A percentile compares a stretch with the other conserved stretches of the same genome.
phyloP scores from a whole-genome alignment of 23 red algal species.

The Agarophyton chilense region DNA sequence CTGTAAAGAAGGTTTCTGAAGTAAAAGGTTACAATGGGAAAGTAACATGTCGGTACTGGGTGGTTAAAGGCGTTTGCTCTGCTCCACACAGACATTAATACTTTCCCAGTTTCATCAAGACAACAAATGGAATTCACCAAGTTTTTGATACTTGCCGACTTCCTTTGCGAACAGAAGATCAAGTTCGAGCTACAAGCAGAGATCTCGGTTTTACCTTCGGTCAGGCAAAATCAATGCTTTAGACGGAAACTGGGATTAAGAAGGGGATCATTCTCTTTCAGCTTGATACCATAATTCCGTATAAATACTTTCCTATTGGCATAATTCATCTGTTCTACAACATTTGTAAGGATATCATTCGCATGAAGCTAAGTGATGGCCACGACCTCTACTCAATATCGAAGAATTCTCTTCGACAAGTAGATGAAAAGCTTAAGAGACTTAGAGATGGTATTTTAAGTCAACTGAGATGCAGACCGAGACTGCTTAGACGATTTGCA shows the following conservation, averaged over 20 bases:
- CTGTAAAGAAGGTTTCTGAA: neutral
- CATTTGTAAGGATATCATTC: slow-evolving; percentile 17
- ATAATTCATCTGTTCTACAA: slow-evolving; percentile 34
- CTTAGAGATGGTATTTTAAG: slow-evolving; percentile 1
- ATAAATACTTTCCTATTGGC: neutral
- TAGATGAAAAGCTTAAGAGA: neutral
- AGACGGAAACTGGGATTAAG: neutral
- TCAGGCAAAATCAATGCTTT: neutral
- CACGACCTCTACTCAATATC: neutral
- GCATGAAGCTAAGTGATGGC: neutral
- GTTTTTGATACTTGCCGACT: neutral
- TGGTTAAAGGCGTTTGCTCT: neutral
- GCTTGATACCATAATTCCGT: slow-evolving; percentile 1
- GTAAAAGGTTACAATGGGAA: slow-evolving; percentile 2
- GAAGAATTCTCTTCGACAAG: neutral
- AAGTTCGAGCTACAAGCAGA: neutral
- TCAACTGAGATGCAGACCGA: neutral
- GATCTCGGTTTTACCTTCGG: neutral
- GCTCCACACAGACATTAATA: neutral
- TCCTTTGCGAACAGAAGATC: neutral
- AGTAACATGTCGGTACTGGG: neutral
- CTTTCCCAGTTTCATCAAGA: neutral
- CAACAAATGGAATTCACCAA: neutral
- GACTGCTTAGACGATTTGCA: neutral
- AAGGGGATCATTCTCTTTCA: neutral